Conservation (phyloP, 2,329 filamentous ascomycete species). For the Hypoxylon rubiginosum region DNA sequence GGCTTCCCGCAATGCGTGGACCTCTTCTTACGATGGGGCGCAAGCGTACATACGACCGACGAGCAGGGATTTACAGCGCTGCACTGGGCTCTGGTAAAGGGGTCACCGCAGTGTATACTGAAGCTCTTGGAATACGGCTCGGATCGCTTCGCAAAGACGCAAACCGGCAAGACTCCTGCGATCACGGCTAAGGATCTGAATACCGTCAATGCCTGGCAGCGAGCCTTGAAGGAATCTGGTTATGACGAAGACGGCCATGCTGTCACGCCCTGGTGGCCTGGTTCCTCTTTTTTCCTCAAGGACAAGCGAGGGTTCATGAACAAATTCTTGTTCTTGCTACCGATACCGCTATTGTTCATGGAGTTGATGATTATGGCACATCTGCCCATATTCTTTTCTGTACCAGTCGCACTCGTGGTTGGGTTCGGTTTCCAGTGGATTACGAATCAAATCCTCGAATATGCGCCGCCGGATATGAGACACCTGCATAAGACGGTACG, state of each 20-base stretch:
- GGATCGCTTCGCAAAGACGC: slow-evolving; percentile 90
- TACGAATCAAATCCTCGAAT: slow-evolving; percentile 82
- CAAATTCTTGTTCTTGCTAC: slow-evolving; percentile 91
- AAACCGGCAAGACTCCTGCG: slow-evolving; percentile 89
- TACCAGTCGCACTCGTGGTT: slow-evolving; percentile 77
- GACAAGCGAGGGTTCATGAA: slow-evolving; percentile 83
- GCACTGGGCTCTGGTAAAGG: slow-evolving; percentile 97
- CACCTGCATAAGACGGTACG: slow-evolving; percentile 88
- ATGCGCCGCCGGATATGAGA: slow-evolving; percentile 89
- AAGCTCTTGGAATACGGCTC: slow-evolving; percentile 96
- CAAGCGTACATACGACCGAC: slow-evolving; percentile 89
- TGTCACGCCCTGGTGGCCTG: slow-evolving; percentile 77
- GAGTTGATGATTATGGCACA: slow-evolving; percentile 79
- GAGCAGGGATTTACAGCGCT: slow-evolving; percentile 94
- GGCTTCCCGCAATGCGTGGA: slow-evolving; percentile 94
- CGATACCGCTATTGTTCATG: slow-evolving; percentile 80
- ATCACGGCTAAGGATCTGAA: slow-evolving; percentile 92
- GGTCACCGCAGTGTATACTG: slow-evolving; percentile 87
- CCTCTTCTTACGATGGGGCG: slow-evolving; percentile 92
- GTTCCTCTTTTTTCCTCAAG: slow-evolving; percentile 78
- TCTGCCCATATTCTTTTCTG: slow-evolving; percentile 78
- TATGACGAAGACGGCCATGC: slow-evolving; percentile 84
- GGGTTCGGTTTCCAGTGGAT: slow-evolving; percentile 81
- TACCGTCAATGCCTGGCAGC: slow-evolving; percentile 83
- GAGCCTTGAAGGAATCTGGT: slow-evolving; percentile 85